A percentile compares a stretch with the other conserved stretches of the same genome.
phyloP scores from a whole-genome alignment of 345 rosid genomes.

The Dipteronia dyeriana region DNA sequence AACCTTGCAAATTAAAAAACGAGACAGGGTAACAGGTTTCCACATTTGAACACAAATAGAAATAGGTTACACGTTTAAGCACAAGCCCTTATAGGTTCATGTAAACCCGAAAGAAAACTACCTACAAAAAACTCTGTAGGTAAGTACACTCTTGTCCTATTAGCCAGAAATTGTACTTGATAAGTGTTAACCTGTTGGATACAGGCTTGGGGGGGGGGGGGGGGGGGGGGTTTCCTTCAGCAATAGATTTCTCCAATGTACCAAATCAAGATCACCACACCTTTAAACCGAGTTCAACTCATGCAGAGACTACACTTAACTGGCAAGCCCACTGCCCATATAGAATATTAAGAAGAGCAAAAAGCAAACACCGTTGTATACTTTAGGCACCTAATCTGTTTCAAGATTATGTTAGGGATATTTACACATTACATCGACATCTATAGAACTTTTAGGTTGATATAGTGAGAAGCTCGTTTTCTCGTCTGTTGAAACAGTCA shows the following conservation, averaged over 20 bases:
- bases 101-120: not conserved
- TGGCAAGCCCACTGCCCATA: not conserved
- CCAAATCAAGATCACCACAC: not conserved
- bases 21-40: not conserved
- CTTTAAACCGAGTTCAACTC: not conserved
- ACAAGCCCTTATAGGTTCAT: not conserved
- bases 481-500: not conserved
- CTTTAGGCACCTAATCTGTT: not conserved
- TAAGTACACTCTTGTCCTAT: not conserved
- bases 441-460: not conserved
- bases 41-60: too few species aligned
- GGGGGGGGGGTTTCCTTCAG: not conserved
- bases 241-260: not conserved
- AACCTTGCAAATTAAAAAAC: not conserved
- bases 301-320: not conserved
- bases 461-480: not conserved
- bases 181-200: not conserved
- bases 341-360: not conserved
- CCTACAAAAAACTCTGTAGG: not conserved
- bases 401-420: not conserved
- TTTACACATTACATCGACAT: not conserved
- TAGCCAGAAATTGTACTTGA: not conserved
- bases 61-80: not conserved
- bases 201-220: not conserved
- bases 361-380: not conserved